Conservation (phyloP, 1,284 basidiomycete genomes). For the Ceratorhiza oryzae-sativae region DNA sequence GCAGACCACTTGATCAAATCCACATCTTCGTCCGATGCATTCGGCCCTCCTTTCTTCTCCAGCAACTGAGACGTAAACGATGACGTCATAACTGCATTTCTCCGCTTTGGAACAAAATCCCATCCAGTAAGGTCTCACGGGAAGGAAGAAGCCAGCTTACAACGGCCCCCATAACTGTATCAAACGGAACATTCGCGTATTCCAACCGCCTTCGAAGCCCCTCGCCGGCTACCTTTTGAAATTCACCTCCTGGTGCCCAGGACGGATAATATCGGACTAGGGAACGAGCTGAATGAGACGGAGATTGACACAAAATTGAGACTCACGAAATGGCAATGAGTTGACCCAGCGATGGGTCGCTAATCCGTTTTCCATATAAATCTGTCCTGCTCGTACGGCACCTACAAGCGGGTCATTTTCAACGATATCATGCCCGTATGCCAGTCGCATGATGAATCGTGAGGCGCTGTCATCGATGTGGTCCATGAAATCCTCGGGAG, state of each 20-base stretch:
- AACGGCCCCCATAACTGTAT: constrained; percentile 5
- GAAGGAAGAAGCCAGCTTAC: background rate
- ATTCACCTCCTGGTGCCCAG: constrained; percentile 17
- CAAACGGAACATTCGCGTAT: constrained; percentile 19
- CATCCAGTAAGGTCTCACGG: background rate
- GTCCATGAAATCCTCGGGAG: constrained; percentile 9
- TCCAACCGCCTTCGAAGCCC: constrained; percentile 10
- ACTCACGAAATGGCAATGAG: constrained; percentile 20
- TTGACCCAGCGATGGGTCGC: constrained; percentile 32
- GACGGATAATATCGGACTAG: constrained; percentile 28
- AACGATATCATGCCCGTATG: constrained; percentile 20
- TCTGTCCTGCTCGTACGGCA: background rate
- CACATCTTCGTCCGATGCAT: constrained; percentile 4
- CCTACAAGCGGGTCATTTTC: constrained; percentile 30
- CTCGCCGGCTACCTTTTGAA: constrained; percentile 7
- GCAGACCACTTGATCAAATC: constrained; percentile 36
- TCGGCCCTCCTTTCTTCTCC: constrained; percentile 14
- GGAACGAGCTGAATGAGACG: background rate
- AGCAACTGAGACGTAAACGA: constrained; percentile 17
- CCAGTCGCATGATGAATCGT: constrained; percentile 30
- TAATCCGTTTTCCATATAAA: constrained; percentile 23
- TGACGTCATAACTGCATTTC: background rate
- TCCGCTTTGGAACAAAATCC: background rate
- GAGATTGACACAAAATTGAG: background rate
- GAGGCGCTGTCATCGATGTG: constrained; percentile 19